Conservation (phyloP, 2,329 filamentous ascomycete species). For the Pseudocercospora vitis region DNA sequence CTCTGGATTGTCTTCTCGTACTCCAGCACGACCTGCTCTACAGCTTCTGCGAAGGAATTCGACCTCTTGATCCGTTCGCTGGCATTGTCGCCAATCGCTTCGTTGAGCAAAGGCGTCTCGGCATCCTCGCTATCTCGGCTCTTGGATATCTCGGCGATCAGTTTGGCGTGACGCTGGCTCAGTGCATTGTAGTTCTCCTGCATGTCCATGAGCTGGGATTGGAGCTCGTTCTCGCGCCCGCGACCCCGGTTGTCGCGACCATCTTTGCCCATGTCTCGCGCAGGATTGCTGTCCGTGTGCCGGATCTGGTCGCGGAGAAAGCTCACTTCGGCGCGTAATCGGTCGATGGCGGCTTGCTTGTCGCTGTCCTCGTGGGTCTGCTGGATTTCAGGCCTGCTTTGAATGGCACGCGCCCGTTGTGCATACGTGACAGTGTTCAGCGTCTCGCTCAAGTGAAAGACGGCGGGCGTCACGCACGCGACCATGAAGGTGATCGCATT, state of each 20-base stretch:
- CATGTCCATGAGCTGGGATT: slow-evolving; percentile 86
- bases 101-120: slow-evolving; percentile 60
- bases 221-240: slow-evolving; percentile 74
- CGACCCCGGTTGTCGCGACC: slow-evolving; percentile 58
- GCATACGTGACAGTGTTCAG: slow-evolving; percentile 96
- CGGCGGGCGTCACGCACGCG: slow-evolving; percentile 92
- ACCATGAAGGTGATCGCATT: slow-evolving; percentile 99
- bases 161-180: slow-evolving; percentile 88
- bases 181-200: slow-evolving; percentile 94
- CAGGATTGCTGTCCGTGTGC: slow-evolving; percentile 69
- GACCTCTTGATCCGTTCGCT: slow-evolving; percentile 89
- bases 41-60: slow-evolving; percentile 91
- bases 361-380: slow-evolving; percentile 84
- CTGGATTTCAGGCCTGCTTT: slow-evolving; percentile 96
- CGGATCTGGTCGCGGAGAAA: slow-evolving; percentile 93
- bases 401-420: slow-evolving; percentile 90
- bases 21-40: slow-evolving; percentile 93
- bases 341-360: slow-evolving; percentile 89
- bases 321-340: slow-evolving; percentile 87
- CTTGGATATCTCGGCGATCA: slow-evolving; percentile 90
- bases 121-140: slow-evolving; percentile 65
- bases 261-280: slow-evolving; percentile 66
- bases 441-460: slow-evolving; percentile 96
- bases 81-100: slow-evolving; percentile 71
- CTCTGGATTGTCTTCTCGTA: slow-evolving; percentile 98